Conservation (phyloP, 2,329 filamentous ascomycete genomes). For the Sporothrix inflata region DNA sequence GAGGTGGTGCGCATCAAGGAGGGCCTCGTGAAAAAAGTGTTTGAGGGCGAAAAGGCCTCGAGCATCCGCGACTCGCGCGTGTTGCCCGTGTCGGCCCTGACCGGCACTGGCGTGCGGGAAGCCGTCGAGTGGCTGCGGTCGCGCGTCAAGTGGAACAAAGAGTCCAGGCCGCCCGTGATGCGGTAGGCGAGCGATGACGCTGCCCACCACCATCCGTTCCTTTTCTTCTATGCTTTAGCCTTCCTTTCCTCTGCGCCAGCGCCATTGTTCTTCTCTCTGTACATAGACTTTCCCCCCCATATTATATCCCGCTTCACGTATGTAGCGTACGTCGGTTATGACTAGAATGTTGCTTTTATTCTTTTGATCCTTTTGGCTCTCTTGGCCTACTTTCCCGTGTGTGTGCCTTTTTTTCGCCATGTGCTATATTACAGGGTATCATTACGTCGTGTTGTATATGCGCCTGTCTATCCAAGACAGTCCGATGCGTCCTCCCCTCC, state of each 20-base stretch:
- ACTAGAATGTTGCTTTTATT: neutral
- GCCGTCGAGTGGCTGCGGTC: slow-evolving; percentile 96
- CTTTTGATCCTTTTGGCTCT: neutral
- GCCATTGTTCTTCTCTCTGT: neutral
- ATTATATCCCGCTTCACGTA: slow-evolving; percentile 4
- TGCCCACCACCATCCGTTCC: neutral
- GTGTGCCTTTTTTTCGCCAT: slow-evolving; percentile 21
- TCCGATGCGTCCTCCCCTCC: neutral
- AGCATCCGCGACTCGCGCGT: slow-evolving; percentile 89
- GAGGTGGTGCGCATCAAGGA: slow-evolving; percentile 98
- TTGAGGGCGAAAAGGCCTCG: slow-evolving; percentile 87
- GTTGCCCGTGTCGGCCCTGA: slow-evolving; percentile 87
- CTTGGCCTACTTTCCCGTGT: neutral
- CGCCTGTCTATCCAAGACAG: slow-evolving; percentile 13
- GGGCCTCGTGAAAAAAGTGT: slow-evolving; percentile 90
- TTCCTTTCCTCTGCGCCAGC: neutral
- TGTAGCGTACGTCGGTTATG: slow-evolving; percentile 1
- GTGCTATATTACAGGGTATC: slow-evolving; percentile 33
- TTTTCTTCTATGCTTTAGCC: neutral
- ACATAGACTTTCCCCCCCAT: slow-evolving; percentile 1
- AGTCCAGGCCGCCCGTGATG: slow-evolving; percentile 89
- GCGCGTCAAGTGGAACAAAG: slow-evolving; percentile 95
- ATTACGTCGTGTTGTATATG: slow-evolving; percentile 30
- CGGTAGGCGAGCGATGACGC: slow-evolving; percentile 54
- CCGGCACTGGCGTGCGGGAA: slow-evolving; percentile 83